Conservation (phyloP, 31 red algal genomes). For the Odonthalia washingtoniensis region DNA sequence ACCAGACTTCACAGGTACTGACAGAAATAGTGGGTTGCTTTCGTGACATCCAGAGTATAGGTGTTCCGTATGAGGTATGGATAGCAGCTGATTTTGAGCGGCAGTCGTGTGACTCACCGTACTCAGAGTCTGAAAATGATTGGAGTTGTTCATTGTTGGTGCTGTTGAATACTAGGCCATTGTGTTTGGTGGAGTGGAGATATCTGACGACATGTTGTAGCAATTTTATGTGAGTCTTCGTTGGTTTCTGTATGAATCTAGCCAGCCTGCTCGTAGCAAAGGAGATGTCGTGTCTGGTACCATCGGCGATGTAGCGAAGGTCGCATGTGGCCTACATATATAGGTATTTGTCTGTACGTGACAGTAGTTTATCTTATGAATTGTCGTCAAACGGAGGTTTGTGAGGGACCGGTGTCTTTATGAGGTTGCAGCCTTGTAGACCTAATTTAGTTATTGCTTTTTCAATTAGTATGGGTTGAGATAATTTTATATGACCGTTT, state of each 20-base stretch:
- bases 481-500: not conserved
- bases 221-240: not conserved
- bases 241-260: not conserved
- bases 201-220: not conserved
- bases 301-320: constrained; percentile 7
- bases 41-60: not conserved
- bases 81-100: no score
- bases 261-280: not conserved
- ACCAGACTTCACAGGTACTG: not conserved
- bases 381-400: not conserved
- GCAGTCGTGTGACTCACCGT: no score
- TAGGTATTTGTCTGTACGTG: not conserved
- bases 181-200: not conserved
- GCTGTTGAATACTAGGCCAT: not conserved
- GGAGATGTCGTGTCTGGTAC: no score
- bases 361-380: not conserved
- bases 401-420: not conserved
- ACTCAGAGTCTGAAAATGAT: not conserved
- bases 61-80: no score
- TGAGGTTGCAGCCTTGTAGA: not conserved
- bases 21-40: not conserved
- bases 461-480: no score
- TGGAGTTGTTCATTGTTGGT: not conserved
- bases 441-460: not conserved
- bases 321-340: not conserved